These are phyloP conservation scores for Lactifluus echinatus DNA, from an alignment of 768 basidiomycete species.

Conservation along the genomic window DNA sequence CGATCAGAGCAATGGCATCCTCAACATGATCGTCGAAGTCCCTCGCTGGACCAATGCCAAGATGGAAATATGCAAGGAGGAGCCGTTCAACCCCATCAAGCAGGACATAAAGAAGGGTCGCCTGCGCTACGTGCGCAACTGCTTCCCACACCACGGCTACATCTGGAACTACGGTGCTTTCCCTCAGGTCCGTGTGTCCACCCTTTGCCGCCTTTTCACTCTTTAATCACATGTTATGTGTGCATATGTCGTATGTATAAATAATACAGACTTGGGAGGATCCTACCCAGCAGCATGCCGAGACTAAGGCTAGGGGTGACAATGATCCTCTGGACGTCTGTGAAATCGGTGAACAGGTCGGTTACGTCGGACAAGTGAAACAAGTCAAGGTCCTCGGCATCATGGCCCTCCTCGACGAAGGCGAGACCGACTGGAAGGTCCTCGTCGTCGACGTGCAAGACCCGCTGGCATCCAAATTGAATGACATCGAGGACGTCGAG, in stretches of 20 bases:
- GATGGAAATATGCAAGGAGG: constrained; percentile 99
- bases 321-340: constrained; percentile 99
- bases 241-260: too few relatives aligned
- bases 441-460: constrained; percentile 95
- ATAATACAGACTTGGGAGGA: constrained; percentile 93
- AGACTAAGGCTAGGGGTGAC: constrained; percentile 98
- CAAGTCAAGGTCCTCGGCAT: constrained; percentile 99
- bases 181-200: constrained; percentile 71
- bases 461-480: constrained; percentile 91
- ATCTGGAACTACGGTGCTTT: constrained; percentile 99
- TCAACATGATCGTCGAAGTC: constrained; percentile 98
- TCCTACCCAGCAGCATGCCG: constrained; percentile 73
- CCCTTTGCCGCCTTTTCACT: too few relatives aligned
- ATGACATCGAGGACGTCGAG: constrained; percentile 99
- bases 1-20: constrained; percentile 87
- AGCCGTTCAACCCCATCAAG: constrained; percentile 99
- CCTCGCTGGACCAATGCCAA: constrained; percentile 99
- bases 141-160: constrained; percentile 99
- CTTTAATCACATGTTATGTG: too few relatives aligned
- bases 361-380: constrained; percentile 95
- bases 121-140: constrained; percentile 96
- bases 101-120: constrained; percentile 98
- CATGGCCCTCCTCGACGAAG: constrained; percentile 99
- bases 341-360: constrained; percentile 98
- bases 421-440: constrained; percentile 99